Percentiles rank a stretch among this genome's conserved stretches.
phyloP scores from a whole-genome alignment of 2,329 filamentous ascomycete genomes.

The Neopestalotiopsis sp. region DNA sequence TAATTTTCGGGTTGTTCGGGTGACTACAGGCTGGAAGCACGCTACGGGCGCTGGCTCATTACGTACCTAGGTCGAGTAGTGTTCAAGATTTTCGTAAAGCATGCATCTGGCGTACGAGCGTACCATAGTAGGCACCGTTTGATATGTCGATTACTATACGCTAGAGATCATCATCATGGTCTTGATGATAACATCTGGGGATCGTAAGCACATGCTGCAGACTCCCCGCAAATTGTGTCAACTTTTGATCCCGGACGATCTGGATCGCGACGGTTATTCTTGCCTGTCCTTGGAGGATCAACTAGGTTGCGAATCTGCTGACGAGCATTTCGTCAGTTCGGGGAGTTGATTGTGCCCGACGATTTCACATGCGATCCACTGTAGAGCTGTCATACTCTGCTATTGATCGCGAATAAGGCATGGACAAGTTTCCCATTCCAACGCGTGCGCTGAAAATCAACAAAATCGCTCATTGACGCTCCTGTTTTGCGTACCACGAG shows the following conservation, averaged over 20 bases:
- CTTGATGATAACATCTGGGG: background rate
- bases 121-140: background rate
- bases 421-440: background rate
- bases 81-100: too few relatives aligned
- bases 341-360: background rate
- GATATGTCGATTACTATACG: conserved; percentile 2
- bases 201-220: background rate
- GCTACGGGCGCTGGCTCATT: too few relatives aligned
- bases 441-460: background rate
- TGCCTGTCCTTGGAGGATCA: background rate
- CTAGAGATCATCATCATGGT: background rate
- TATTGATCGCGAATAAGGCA: background rate
- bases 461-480: conserved; percentile 4
- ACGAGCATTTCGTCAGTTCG: background rate
- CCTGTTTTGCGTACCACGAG: background rate
- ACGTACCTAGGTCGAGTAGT: too few relatives aligned
- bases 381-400: background rate
- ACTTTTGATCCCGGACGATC: background rate
- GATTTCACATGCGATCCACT: background rate
- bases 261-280: background rate
- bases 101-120: too few relatives aligned
- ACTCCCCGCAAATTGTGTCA: conserved; percentile 1
- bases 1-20: background rate
- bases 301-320: background rate
- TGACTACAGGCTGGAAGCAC: background rate